phyloP scores from a whole-genome alignment of 495 filamentous ascomycete species.

The Trichoderma reesei region DNA sequence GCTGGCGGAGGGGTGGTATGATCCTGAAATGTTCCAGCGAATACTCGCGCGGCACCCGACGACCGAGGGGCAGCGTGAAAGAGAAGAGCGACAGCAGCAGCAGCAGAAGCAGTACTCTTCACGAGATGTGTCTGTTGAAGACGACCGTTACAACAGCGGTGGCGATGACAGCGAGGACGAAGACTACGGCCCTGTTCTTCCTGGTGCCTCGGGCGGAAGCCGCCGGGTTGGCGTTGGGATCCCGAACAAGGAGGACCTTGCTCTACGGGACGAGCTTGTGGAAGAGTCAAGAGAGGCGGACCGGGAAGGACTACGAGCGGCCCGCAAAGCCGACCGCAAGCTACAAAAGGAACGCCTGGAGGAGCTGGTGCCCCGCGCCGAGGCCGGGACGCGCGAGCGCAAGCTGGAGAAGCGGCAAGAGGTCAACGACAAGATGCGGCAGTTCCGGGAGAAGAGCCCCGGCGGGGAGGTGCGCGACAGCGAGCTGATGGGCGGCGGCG shows the following conservation, averaged over 20 bases:
- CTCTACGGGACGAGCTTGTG: constrained; percentile 42
- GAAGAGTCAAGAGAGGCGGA: constrained; percentile 43
- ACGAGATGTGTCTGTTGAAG: neutral
- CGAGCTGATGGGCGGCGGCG: constrained; percentile 54
- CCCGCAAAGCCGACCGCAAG: constrained; percentile 52
- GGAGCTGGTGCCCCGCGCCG: constrained; percentile 74
- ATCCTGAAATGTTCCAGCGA: constrained; percentile 51
- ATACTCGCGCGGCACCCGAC: constrained; percentile 23
- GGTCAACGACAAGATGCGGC: constrained; percentile 45
- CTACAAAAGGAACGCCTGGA: constrained; percentile 56
- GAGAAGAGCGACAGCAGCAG: constrained; percentile 1
- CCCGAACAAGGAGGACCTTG: constrained; percentile 65
- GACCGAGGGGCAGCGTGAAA: neutral
- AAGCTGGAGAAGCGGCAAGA: constrained; percentile 68
- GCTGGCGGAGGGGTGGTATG: constrained; percentile 90
- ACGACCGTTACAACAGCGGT: constrained; percentile 3
- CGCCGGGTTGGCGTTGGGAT: constrained; percentile 57
- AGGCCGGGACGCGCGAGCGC: constrained; percentile 75
- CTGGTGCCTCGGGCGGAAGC: constrained; percentile 25
- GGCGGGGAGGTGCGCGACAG: constrained; percentile 37
- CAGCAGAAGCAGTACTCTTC: neutral
- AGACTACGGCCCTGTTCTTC: constrained; percentile 61
- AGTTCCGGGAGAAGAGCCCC: constrained; percentile 49
- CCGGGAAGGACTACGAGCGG: constrained; percentile 46
- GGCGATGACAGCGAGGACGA: constrained; percentile 51